These are phyloP conservation scores for Carex arenaria DNA, from an alignment of 202 grass and related monocot species.

Conservation along the genomic window DNA sequence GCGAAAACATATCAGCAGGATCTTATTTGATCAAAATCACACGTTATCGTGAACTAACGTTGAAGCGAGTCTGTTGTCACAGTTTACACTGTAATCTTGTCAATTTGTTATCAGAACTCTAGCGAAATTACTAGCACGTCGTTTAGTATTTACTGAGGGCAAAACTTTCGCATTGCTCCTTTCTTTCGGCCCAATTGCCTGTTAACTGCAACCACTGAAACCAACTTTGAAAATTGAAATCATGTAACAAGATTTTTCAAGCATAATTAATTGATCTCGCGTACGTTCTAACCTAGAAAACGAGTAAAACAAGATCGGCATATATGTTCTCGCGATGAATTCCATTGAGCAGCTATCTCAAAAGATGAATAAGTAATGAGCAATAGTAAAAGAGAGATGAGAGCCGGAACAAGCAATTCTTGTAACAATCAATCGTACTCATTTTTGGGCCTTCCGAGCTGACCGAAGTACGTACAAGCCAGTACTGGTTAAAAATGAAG, in stretches of 20 bases:
- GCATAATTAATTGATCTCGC: no score
- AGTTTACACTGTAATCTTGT: no score
- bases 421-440: neutral
- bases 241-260: no score
- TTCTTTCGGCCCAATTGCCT: neutral
- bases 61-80: no score
- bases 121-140: neutral
- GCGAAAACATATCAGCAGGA: neutral
- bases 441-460: constrained; percentile 14
- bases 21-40: neutral
- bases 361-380: neutral
- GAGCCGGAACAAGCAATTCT: neutral
- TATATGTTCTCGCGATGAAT: no score
- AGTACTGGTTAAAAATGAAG: neutral
- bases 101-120: neutral
- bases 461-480: constrained; percentile 14
- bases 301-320: no score
- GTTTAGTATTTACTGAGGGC: neutral
- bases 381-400: neutral
- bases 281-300: neutral
- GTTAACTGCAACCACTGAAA: no score
- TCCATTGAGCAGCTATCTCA: neutral
- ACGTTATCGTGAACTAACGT: neutral
- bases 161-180: neutral
- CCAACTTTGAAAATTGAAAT: no score